Conservation (phyloP, 768 basidiomycete species). For the Suillus occidentalis region DNA sequence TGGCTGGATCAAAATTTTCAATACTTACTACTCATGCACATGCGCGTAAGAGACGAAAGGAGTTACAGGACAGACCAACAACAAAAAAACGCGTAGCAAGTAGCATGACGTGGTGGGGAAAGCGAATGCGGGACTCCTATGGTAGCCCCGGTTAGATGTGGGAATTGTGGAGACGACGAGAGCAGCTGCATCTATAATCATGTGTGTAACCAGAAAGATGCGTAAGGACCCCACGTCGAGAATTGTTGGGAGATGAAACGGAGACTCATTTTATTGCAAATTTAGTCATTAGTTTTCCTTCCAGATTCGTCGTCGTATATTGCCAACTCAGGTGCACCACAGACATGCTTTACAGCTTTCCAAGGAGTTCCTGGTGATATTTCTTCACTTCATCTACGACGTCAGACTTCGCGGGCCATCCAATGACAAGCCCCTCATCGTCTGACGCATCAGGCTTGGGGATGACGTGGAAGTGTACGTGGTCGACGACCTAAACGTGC, state of each 20-base stretch:
- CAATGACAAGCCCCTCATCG: slow-evolving; percentile 74
- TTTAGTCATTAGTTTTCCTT: not conserved
- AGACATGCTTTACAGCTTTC: slow-evolving; percentile 12
- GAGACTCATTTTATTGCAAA: not conserved
- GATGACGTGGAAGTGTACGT: slow-evolving; percentile 94
- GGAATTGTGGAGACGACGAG: not conserved
- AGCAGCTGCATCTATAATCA: not conserved
- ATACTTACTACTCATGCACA: not conserved
- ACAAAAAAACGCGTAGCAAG: not conserved
- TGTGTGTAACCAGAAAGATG: not conserved
- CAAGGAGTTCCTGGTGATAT: slow-evolving; percentile 20
- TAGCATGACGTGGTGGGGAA: not conserved
- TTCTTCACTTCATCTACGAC: slow-evolving; percentile 24
- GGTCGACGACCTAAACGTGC: slow-evolving; percentile 60
- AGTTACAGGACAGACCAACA: not conserved
- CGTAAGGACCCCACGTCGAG: not conserved
- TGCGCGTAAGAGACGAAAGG: not conserved
- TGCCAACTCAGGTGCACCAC: not conserved
- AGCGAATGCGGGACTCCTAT: too few species aligned
- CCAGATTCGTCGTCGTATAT: not conserved
- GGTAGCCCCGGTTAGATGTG: too few species aligned
- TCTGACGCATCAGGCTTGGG: slow-evolving; percentile 74
- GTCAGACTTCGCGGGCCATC: slow-evolving; percentile 51
- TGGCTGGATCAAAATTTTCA: not conserved
- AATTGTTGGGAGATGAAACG: not conserved